A percentile compares a stretch with the other conserved stretches of the same genome.
Evolutionary conservation across 768 basidiomycete genomes (phyloP).

Genomic region (Boletellus emodensis): DNA sequence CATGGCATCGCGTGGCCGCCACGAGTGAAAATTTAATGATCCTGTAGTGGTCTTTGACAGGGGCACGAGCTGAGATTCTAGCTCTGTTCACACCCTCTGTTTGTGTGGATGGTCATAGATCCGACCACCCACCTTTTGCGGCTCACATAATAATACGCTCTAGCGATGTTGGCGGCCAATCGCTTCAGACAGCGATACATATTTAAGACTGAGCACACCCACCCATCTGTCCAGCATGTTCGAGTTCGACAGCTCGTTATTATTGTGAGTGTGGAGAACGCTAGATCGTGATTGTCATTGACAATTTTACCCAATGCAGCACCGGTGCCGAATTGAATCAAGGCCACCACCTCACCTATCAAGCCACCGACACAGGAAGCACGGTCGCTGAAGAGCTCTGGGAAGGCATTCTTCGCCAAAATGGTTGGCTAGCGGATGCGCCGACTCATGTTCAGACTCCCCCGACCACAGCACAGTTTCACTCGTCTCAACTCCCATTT

Average conservation of each 20-base stretch:
- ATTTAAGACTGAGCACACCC: conserved; percentile 6
- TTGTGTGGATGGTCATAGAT: conserved; percentile 6
- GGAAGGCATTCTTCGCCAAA: neutral
- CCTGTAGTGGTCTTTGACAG: neutral
- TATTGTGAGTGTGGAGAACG: conserved; percentile 11
- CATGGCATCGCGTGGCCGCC: conserved; percentile 18
- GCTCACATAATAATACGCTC: conserved; percentile 1
- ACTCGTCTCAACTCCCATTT: neutral
- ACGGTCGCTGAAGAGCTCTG: neutral
- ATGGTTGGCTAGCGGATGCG: neutral
- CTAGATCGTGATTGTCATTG: neutral
- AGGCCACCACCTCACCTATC: neutral
- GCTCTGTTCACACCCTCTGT: neutral
- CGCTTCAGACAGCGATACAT: neutral
- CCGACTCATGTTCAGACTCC: neutral
- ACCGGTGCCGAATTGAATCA: neutral
- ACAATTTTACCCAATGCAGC: conserved; percentile 9
- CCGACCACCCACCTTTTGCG: conserved; percentile 1
- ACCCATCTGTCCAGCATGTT: conserved; percentile 6
- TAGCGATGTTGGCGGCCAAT: conserved; percentile 10
- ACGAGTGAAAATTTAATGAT: conserved; percentile 6
- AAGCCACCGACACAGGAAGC: neutral
- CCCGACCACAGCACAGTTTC: neutral
- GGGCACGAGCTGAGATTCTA: neutral
- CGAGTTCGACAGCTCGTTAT: neutral